A percentile compares a stretch with the other conserved stretches of the same genome.
These are phyloP conservation scores for Sanghuangporus baumii DNA, from an alignment of 1,284 basidiomycete species.

Conservation along the genomic window DNA sequence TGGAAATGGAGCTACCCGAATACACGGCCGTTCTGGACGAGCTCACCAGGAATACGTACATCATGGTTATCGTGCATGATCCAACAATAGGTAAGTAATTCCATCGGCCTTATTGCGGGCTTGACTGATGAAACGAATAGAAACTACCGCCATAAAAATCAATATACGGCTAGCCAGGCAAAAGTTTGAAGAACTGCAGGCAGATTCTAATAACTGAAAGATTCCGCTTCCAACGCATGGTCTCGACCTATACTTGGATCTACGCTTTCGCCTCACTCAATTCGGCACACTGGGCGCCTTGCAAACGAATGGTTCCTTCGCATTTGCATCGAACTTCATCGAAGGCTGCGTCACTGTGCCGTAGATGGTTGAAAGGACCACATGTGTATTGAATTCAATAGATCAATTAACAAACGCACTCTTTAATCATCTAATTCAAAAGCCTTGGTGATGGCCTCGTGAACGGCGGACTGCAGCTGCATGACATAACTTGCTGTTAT, in stretches of 20 bases:
- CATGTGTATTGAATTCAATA: no score
- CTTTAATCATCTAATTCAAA: neutral
- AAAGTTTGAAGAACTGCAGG: conserved; percentile 82
- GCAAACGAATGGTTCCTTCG: no score
- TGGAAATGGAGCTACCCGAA: conserved; percentile 78
- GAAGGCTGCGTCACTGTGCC: no score
- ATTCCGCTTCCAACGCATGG: no score
- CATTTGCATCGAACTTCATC: no score
- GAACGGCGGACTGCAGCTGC: neutral
- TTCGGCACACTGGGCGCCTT: no score
- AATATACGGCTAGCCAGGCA: conserved; percentile 77
- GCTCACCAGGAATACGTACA: conserved; percentile 92
- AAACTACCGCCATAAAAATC: conserved; percentile 77
- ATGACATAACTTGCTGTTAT: neutral
- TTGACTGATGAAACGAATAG: conserved; percentile 32
- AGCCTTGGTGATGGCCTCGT: neutral
- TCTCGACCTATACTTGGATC: no score
- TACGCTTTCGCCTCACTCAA: no score
- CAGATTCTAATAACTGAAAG: conserved; percentile 37
- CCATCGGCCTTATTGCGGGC: neutral
- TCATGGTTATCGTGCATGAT: conserved; percentile 85
- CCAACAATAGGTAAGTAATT: conserved; percentile 72
- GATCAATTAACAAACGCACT: no score
- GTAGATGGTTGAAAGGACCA: no score
- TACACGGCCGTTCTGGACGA: conserved; percentile 94